A percentile compares a stretch with the other conserved stretches of the same genome.
phyloP scores from a whole-genome alignment of 257 asterid species.

The Solanum chaucha region DNA sequence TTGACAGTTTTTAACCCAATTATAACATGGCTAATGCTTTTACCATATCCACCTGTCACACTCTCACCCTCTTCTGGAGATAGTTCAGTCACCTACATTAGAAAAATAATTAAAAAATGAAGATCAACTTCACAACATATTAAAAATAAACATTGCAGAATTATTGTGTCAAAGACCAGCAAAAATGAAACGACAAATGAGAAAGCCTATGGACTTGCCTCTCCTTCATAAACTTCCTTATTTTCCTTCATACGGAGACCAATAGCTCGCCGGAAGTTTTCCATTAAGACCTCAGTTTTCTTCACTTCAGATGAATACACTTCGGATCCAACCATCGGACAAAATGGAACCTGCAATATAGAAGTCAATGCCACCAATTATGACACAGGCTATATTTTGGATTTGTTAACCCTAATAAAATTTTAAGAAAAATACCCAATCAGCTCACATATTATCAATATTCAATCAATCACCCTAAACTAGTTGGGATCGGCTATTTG shows the following conservation, averaged over 20 bases:
- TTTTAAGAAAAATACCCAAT: not conserved
- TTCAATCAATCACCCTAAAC: not conserved
- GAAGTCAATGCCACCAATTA: not conserved
- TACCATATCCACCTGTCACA: slow-evolving; percentile 88
- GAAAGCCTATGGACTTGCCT: slow-evolving; percentile 27
- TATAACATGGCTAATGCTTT: slow-evolving; percentile 76
- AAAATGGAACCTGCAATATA: slow-evolving; percentile 71
- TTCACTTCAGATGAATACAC: slow-evolving; percentile 95
- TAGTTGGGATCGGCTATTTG: too few relatives aligned
- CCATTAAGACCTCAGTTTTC: slow-evolving; percentile 95
- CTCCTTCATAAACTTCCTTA: slow-evolving; percentile 97
- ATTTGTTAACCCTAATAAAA: not conserved
- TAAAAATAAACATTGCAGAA: not conserved
- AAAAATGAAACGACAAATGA: not conserved
- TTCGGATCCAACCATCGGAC: slow-evolving; percentile 98
- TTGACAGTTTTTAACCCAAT: slow-evolving; percentile 85
- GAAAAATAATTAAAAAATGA: not conserved
- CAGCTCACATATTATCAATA: not conserved
- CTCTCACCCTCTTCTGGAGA: slow-evolving; percentile 96
- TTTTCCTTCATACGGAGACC: slow-evolving; percentile 91
- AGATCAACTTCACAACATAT: not conserved
- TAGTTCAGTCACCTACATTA: slow-evolving; percentile 76
- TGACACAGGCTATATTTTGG: not conserved
- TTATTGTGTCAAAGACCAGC: not conserved
- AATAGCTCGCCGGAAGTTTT: slow-evolving; percentile 79